A percentile compares a stretch with the other conserved stretches of the same genome.
These are phyloP conservation scores for Trichoderma gracile DNA, from an alignment of 2,329 filamentous ascomycete species.

Conservation along the genomic window DNA sequence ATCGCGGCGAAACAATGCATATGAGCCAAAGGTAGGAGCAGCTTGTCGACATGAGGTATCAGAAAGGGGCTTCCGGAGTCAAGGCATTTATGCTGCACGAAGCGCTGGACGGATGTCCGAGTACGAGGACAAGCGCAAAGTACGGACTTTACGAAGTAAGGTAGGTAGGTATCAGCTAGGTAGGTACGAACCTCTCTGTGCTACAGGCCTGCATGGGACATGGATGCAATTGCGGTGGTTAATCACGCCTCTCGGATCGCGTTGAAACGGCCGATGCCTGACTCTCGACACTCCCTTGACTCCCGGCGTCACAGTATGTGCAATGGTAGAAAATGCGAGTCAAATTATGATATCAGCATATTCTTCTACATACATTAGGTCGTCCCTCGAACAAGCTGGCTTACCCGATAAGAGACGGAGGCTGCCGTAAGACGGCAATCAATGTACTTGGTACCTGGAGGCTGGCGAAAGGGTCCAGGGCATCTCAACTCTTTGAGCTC, in stretches of 20 bases:
- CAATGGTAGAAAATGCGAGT: background rate
- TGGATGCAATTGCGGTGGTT: background rate
- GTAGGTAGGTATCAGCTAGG: no score
- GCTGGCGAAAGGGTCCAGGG: background rate
- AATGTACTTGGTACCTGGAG: conserved; percentile 5
- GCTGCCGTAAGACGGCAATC: background rate
- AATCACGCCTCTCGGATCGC: background rate
- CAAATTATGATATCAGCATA: background rate
- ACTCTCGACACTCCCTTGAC: conserved; percentile 2
- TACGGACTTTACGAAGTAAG: background rate
- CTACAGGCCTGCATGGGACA: background rate
- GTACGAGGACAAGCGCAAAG: background rate
- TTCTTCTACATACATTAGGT: conserved; percentile 1
- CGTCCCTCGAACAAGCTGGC: background rate
- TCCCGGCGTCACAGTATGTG: background rate
- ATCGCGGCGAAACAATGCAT: conserved; percentile 5
- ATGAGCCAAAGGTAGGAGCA: background rate
- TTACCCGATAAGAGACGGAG: conserved; percentile 6
- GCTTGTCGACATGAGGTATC: background rate
- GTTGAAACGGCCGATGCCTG: conserved; percentile 19
- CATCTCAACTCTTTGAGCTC: conserved; percentile 15
- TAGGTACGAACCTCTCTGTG: background rate
- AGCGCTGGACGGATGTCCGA: conserved; percentile 1
- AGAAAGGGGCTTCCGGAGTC: conserved; percentile 13
- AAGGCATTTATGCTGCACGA: conserved; percentile 16